Conservation (phyloP, 345 rosid species). For the Rhodomyrtus tomentosa region DNA sequence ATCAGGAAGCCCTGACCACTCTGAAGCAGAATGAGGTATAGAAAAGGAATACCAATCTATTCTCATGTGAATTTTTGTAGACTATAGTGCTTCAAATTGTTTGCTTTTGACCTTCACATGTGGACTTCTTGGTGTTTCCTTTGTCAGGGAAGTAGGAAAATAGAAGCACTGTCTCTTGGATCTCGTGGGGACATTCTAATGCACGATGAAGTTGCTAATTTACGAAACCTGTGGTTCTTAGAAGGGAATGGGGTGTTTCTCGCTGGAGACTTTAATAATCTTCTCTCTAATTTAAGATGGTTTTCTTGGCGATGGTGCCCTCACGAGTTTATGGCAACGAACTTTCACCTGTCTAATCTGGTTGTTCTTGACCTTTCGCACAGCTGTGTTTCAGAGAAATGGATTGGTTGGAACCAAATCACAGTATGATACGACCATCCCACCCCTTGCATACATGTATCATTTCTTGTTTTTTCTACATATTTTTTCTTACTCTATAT, state of each 20-base stretch:
- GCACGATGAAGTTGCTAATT: background rate
- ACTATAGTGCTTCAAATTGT: background rate
- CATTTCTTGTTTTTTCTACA: fast-evolving
- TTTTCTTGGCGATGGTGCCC: background rate
- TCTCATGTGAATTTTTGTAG: fast-evolving
- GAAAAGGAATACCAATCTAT: background rate
- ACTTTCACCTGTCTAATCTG: background rate
- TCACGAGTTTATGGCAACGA: background rate
- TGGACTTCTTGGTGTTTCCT: background rate
- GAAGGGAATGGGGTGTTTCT: fast-evolving
- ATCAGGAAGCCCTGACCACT: background rate
- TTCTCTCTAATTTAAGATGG: background rate
- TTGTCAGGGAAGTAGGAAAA: background rate
- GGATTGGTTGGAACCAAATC: background rate
- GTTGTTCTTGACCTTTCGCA: background rate
- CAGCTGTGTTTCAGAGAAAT: fast-evolving
- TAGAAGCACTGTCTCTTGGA: background rate
- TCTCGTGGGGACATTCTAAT: no score
- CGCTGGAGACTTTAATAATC: background rate
- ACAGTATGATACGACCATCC: fast-evolving
- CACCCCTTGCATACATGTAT: fast-evolving
- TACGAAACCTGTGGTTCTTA: background rate
- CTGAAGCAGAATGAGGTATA: background rate
- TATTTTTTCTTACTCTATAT: fast-evolving
- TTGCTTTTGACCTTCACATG: background rate